Evolutionary conservation across 1,284 basidiomycete genomes (phyloP), one percentile per base, ranked within the genome.

Genomic region (Ganoderma meredithae): DNA sequence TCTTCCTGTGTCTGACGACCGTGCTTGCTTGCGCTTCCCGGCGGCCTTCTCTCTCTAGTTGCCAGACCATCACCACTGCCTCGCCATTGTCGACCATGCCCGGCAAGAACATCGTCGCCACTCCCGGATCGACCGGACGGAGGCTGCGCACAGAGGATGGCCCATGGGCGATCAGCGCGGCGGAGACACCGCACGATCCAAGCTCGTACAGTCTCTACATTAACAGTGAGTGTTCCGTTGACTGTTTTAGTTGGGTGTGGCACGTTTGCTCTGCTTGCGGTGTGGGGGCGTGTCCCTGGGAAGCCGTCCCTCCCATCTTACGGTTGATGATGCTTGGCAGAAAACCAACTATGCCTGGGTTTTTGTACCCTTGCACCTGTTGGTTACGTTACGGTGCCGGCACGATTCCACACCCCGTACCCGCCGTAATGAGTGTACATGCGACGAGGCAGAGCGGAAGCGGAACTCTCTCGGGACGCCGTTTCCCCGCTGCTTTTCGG

Each of bases 91-190:
- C 77, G 67, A 74, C 72, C 76, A 79, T 84, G 81, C 71, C 71
- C 44, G 71, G 71, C 60, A 82, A 77, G 72, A 80, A 74, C 71
- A 70, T 80, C 68, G 78, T 80, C 67, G 71, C 79, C 68, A 77
- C 79, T 62, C 80, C 79, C 71, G 74, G 79, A 68, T 71, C 74
- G 69, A 69, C 75, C 40, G 69, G 72, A 31, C 74, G 76, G 64
- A 68, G 79, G 55, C 60, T 77, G 71, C 76, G 76, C 60, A 71
- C 80, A 41, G 81, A 82, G 75, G 85, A 86, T 64, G 84, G 83
- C 2, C 84, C 82, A 7, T 88, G 86, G 86, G 79, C 81, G 62
- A 80, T 88, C 74, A 85, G 83, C 70, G 86, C 86, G 53, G 86
- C 85, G 41, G 84, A 86, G 76, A 82, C 80, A 31, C 82, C 82